Base-by-base conservation (phyloP, 306 rosid genomes). In the Cucumis cinereus region DNA sequence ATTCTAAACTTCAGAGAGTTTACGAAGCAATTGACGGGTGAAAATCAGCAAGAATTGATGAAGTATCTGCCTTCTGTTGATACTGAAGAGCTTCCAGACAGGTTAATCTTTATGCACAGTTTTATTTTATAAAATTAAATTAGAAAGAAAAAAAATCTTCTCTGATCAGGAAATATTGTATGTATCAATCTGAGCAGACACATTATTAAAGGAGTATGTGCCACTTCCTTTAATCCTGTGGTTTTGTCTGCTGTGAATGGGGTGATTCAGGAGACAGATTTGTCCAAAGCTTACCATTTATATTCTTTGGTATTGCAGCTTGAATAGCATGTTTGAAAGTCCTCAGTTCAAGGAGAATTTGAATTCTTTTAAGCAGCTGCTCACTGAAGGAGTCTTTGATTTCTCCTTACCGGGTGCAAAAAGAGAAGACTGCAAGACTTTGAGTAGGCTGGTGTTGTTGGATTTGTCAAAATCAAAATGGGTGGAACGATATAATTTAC, bases 331-430 rank as follows among this genome's bases (percentile, higher is more conserved):
- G 96, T 92, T 92, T 66, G 84, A 77, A 24, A 86, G 96, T 83
- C 79, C 89, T 78, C 96, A 92, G 72, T 95, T 92, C 88, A 87
- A 79, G 82, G 99, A 95, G 91, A 89, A 86, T 86, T 77, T 92
- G 23, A 83, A 79, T 81, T 84, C 86, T 78, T 89, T 92, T 80
- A 97, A 95, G 89, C 95, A 89, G 87, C 93, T 95, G 79, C 95
- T 95, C 33, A 81, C 75, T 24, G 93, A 89, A 84, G 99, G 99
- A 64, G 86, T 90, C 77, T 92, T 92, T 63, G 96, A 95, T 75
- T 82, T 85, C 83, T 90, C 98, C 80, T 77, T 89, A 73, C 74
- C 74, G 0, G 96, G 88, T 77, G 82, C 79, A 56, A 95, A 89
- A 78, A 82, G 87, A 17, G 99, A 95, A 82, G 99, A 95, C 80